Evolutionary conservation across 495 filamentous ascomycete species (phyloP), one percentile per base, ranked within the genome.

Genomic region (Penicillium argentinense): DNA sequence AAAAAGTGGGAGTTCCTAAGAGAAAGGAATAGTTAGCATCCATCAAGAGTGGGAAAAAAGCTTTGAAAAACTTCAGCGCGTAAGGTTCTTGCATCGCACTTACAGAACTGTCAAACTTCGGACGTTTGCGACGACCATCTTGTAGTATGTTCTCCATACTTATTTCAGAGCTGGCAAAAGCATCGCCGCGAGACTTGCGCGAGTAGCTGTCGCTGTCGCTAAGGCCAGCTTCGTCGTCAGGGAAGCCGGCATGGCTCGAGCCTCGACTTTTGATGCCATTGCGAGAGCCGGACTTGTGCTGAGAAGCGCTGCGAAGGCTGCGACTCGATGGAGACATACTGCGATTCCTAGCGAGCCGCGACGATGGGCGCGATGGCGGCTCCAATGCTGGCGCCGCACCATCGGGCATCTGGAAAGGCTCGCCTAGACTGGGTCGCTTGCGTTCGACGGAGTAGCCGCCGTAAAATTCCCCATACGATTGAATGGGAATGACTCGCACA

Each of bases 71-170:
- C n/a, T 19, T 17, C 19, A 28, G 43, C 42, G 28, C 42, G 38
- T 25, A 39, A 42, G 19, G 26, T 19, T 41, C 9, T 33, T n/a
- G 36, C 5, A 47, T 50, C 26, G 48, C 22, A 77, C 90, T 82
- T 80, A 97, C 91, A 54, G 91, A 95, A 70, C 91, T 97, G 55
- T 96, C 90, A 64, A 98, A 98, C 73, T 96, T 96, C 51, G 93
- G 88, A 60, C 89, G 82, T 77, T 98, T 97, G 52, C 93, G 82
- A 67, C 93, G 84, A 53, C 90, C 90, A 57, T 95, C 93, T 68
- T 97, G 91, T 44, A 98, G 86, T 68, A 98, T 97, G 60, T 98
- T 98, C 47, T 95, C 89, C 53, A 96, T 79, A 66, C 91, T 97
- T 59, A 98, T 98, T 46, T 97, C 93, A 3, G 93, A 91, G 61